These are phyloP conservation scores for Ascoidea tarda DNA, from an alignment of 805 yeast genomes.

Conservation along the genomic window DNA sequence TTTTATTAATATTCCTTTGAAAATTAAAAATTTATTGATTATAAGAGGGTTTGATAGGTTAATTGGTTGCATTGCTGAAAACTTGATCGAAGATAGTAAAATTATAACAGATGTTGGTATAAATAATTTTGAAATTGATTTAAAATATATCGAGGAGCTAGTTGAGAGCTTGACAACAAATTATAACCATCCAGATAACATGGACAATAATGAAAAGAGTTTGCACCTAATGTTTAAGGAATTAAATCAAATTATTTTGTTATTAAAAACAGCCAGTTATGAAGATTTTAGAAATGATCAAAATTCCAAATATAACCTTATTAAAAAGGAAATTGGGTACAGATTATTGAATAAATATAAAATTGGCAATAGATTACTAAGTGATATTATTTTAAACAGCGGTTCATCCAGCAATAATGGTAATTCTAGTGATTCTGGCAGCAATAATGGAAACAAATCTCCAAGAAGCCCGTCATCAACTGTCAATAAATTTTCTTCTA, in stretches of 20 bases:
- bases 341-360: conserved; percentile 6
- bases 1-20: conserved; percentile 64
- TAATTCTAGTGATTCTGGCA: background rate
- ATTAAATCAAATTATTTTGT: conserved; percentile 64
- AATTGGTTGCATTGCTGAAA: conserved; percentile 51
- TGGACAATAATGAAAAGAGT: background rate
- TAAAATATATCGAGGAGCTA: conserved; percentile 53
- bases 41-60: conserved; percentile 80
- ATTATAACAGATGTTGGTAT: conserved; percentile 40
- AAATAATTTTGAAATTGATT: conserved; percentile 68
- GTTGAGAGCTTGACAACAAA: conserved; percentile 17
- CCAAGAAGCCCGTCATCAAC: background rate
- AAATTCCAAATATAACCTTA: conserved; percentile 6
- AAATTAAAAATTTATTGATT: conserved; percentile 66
- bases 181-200: conserved; percentile 9
- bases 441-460: background rate
- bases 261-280: conserved; percentile 36
- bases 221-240: conserved; percentile 21
- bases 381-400: background rate
- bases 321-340: conserved; percentile 7
- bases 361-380: background rate
- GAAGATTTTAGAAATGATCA: conserved; percentile 9
- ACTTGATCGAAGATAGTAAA: conserved; percentile 37
- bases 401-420: background rate
- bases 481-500: background rate